Base-by-base conservation (phyloP, 2,329 filamentous ascomycete species). In the Colletotrichum sansevieriae region DNA sequence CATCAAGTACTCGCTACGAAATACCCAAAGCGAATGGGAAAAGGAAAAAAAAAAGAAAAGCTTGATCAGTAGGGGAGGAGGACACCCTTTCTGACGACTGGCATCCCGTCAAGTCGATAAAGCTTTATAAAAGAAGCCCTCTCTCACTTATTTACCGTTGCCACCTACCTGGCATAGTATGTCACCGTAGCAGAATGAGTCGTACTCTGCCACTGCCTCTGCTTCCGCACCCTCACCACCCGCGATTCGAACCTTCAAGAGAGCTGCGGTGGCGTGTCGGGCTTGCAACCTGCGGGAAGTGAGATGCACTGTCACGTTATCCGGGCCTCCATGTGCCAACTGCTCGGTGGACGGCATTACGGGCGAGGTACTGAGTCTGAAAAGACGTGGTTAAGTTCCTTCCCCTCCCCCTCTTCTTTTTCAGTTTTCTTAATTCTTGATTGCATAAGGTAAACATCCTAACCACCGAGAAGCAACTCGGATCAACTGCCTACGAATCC, bases 201-300 rank as follows among this genome's bases (percentile, higher is more conserved):
- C 46, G 11, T 22, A 46, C 18, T 61, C 58, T 44, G 52, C 37
- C 59, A 10, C 44, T 65, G 15, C 49, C 6, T 47, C 63, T 12
- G 33, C 22, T 4, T 43, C 43, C 18, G 59, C 51, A 9, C 49
- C 58, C 7, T 55, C 51, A 12, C 57, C 49, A 33, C 41, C 57
- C 3, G 51, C 43, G 9, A 35, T 51, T 5, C 58, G 64, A 22
- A 63, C 59, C 13, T 63, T 67, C 59, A 63, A 63, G 35, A 51
- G 64, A 12, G 64, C 64, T n/a, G 55, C 70, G 13, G 68, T 71
- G n/a, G 73, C 73, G 6, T 74, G 70, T 29, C 70, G 70, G 22
- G 68, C 72, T 37, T 75, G 73, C 49, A 69, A 74, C 8, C 44
- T 51, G 20, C 72, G 74, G 25, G 74, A 75, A 46, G 73, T 75